These are phyloP conservation scores for Pluteus cervinus DNA, from an alignment of 768 basidiomycete genomes.

Conservation along the genomic window DNA sequence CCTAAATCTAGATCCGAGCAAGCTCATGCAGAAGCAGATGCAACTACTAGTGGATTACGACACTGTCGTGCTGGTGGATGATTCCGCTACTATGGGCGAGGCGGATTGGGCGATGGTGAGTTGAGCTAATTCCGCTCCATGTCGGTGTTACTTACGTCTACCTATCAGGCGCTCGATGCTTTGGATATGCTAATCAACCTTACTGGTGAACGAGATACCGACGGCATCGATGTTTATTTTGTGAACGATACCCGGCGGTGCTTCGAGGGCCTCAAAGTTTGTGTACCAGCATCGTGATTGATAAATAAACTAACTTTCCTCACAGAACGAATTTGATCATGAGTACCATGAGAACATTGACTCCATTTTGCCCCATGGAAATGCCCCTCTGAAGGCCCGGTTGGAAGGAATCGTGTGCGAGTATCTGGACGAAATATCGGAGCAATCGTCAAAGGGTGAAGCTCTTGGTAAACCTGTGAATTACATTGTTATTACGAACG, in stretches of 20 bases:
- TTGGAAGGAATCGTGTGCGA: slow-evolving; percentile 23
- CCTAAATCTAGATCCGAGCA: too few relatives aligned
- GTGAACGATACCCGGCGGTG: too few relatives aligned
- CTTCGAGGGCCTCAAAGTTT: too few relatives aligned
- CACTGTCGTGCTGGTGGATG: slow-evolving; percentile 55
- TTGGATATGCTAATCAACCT: slow-evolving; percentile 41
- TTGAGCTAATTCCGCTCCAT: too few relatives aligned
- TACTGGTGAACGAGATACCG: slow-evolving; percentile 43
- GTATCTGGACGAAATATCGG: too few relatives aligned
- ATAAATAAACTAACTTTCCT: too few relatives aligned
- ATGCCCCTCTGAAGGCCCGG: slow-evolving; percentile 36
- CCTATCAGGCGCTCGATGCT: slow-evolving; percentile 41
- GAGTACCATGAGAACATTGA: too few relatives aligned
- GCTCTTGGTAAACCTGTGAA: slow-evolving; percentile 58
- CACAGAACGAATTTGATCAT: slow-evolving; percentile 36
- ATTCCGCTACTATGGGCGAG: slow-evolving; percentile 52
- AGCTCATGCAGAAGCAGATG: too few relatives aligned
- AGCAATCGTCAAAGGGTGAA: too few relatives aligned
- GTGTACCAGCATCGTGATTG: too few relatives aligned
- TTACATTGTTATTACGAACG: slow-evolving; percentile 58
- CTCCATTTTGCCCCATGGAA: slow-evolving; percentile 34
- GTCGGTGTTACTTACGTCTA: neutral
- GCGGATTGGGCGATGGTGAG: slow-evolving; percentile 49
- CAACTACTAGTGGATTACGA: too few relatives aligned
- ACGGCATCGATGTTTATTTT: slow-evolving; percentile 62